A percentile compares a stretch with the other conserved stretches of the same genome.
phyloP scores from a whole-genome alignment of 371 early-diverging fungal genomes.

The Lichtheimia ornata region DNA sequence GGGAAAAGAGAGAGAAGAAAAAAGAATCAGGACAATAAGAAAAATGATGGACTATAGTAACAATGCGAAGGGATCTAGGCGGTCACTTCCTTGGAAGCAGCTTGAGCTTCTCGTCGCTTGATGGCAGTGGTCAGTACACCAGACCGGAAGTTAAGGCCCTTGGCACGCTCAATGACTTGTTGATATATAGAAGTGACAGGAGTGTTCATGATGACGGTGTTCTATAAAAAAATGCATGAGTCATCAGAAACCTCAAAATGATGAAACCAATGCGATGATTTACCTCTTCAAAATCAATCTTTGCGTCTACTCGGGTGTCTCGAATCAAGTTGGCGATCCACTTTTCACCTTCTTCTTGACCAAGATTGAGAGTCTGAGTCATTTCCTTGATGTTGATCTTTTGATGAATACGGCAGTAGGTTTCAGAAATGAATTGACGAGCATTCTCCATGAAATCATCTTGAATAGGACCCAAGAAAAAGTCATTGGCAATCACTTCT shows the following conservation, averaged over 20 bases:
- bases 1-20: too few species aligned
- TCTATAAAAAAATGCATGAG: conserved; percentile 37
- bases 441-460: conserved; percentile 94
- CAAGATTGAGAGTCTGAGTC: conserved; percentile 81
- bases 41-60: too few species aligned
- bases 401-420: conserved; percentile 94
- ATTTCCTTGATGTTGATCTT: conserved; percentile 88
- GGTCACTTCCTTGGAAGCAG: conserved; percentile 24
- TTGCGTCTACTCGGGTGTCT: conserved; percentile 93
- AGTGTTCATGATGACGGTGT: conserved; percentile 92
- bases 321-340: conserved; percentile 96
- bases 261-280: conserved; percentile 3
- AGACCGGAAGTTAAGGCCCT: conserved; percentile 86
- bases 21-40: too few species aligned
- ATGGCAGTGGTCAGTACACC: conserved; percentile 87
- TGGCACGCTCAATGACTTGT: conserved; percentile 92
- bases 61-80: conserved; percentile 9
- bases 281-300: conserved; percentile 90
- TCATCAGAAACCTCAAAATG: neutral
- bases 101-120: conserved; percentile 80
- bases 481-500: conserved; percentile 82
- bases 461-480: conserved; percentile 81
- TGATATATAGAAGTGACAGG: conserved; percentile 85
- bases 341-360: conserved; percentile 90
- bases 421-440: conserved; percentile 90